phyloP scores from a whole-genome alignment of 495 filamentous ascomycete genomes.

The Neurospora terricola region DNA sequence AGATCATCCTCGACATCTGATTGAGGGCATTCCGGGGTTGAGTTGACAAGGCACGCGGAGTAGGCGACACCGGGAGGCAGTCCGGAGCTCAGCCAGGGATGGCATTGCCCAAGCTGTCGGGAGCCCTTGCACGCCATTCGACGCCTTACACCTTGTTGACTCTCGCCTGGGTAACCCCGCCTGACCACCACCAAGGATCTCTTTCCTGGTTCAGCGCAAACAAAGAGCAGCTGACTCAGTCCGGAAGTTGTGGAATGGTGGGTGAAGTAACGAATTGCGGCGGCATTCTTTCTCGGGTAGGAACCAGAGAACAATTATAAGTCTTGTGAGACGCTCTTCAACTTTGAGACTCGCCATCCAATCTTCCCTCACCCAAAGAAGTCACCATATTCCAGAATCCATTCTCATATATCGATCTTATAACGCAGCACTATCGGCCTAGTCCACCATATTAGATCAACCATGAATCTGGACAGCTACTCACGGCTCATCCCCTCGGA shows the following conservation, averaged over 20 bases:
- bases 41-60: background rate
- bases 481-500: slow-evolving; percentile 14
- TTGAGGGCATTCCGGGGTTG: background rate
- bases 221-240: background rate
- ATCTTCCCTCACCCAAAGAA: background rate
- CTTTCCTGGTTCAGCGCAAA: background rate
- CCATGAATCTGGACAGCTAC: slow-evolving; percentile 23
- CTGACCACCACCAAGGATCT: background rate
- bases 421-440: background rate
- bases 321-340: background rate
- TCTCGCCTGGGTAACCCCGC: background rate
- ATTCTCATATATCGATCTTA: no score
- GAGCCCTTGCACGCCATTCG: background rate
- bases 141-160: background rate
- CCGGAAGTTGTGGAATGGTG: background rate
- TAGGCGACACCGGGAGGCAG: background rate
- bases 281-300: background rate
- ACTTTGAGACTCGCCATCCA: background rate
- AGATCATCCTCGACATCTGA: background rate
- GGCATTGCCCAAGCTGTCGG: background rate
- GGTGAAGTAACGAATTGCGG: background rate
- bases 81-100: background rate
- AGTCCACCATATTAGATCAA: background rate
- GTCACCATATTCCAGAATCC: no score
- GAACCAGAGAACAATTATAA: background rate